Evolutionary conservation across 495 filamentous ascomycete species (phyloP), one percentile per base, ranked within the genome.

Genomic region (Chaetomium tenue): DNA sequence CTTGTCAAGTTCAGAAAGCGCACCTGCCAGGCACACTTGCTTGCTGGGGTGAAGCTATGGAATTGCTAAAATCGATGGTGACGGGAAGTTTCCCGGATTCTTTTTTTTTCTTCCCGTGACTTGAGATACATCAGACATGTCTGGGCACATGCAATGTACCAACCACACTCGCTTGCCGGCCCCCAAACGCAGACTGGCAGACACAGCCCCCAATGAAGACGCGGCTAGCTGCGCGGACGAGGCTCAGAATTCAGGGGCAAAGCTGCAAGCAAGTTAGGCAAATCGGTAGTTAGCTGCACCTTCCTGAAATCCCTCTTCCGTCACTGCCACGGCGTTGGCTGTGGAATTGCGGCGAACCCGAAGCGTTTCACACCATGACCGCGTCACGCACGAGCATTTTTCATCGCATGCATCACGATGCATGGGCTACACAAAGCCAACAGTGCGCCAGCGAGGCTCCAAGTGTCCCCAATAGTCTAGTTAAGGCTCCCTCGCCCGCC

Each of bases 311-410:
- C n/a, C n/a, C 26, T 56, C 30, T 54, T 30, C 52, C 28, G 15
- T 30, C 13, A 23, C 22, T 23, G 18, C 13, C 13, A 22, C 54
- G 5, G 20, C 25, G 5, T 20, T 20, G 8, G 28, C 3, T 3
- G 16, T 44, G 22, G 44, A 30, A 63, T 56, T 56, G 51, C 51
- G 61, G 61, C 51, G 61, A 63, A 40, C 51, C 52, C n/a, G 15
- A 12, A 22, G 37, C 50, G 59, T 25, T 44, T 54, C 25, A 26
- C 48, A 46, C 8, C 18, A 61, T 52, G 46, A 15, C 57, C 40
- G 25, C 46, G 25, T 60, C 42, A 50, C 46, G 25, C 25, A 33
- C 20, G 3, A 44, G 39, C 20, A 2, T n/a, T 20, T 26, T 44
- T 23, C 55, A 6, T 58, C 33, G 54, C 54, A 42, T 18, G n/a